Evolutionary conservation across 192 early-diverging fungal species (phyloP).

Genomic region (Coemansia sp.): DNA sequence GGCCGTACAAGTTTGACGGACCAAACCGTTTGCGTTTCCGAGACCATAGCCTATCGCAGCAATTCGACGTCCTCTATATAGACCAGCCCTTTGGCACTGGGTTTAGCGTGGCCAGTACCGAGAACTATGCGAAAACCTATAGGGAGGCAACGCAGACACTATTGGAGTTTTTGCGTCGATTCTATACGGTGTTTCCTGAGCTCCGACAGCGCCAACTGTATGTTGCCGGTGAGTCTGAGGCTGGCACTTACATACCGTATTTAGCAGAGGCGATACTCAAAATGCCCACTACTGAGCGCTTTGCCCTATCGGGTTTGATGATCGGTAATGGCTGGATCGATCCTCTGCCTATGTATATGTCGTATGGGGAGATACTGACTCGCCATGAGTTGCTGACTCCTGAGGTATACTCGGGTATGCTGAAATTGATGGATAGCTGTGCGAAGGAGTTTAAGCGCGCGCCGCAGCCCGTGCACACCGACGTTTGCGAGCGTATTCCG

Average conservation of each 20-base stretch:
- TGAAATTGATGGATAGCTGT: constrained; percentile 36
- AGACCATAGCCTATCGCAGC: constrained; percentile 47
- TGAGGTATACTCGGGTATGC: constrained; percentile 23
- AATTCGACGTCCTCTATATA: constrained; percentile 58
- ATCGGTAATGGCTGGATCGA: constrained; percentile 85
- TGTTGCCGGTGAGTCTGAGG: constrained; percentile 75
- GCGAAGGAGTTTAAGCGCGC: constrained; percentile 45
- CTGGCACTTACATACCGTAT: constrained; percentile 74
- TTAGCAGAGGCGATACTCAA: constrained; percentile 62
- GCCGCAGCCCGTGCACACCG: constrained; percentile 53
- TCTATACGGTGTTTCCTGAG: constrained; percentile 63
- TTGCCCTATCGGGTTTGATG: constrained; percentile 56
- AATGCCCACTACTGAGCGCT: constrained; percentile 24
- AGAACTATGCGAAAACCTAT: constrained; percentile 29
- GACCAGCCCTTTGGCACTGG: constrained; percentile 75
- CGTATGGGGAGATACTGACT: constrained; percentile 54
- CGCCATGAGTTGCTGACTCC: constrained; percentile 37
- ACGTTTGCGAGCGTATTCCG: constrained; percentile 42
- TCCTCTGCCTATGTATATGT: constrained; percentile 60
- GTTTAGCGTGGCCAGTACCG: constrained; percentile 35
- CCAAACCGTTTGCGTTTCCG: constrained; percentile 36
- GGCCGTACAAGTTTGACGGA: constrained; percentile 59
- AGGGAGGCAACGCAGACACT: constrained; percentile 53
- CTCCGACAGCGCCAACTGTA: constrained; percentile 59
- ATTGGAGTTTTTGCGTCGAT: constrained; percentile 60